A percentile compares a stretch with the other conserved stretches of the same genome.
phyloP scores from a whole-genome alignment of 768 basidiomycete genomes.

The Coprinopsis sp. region DNA sequence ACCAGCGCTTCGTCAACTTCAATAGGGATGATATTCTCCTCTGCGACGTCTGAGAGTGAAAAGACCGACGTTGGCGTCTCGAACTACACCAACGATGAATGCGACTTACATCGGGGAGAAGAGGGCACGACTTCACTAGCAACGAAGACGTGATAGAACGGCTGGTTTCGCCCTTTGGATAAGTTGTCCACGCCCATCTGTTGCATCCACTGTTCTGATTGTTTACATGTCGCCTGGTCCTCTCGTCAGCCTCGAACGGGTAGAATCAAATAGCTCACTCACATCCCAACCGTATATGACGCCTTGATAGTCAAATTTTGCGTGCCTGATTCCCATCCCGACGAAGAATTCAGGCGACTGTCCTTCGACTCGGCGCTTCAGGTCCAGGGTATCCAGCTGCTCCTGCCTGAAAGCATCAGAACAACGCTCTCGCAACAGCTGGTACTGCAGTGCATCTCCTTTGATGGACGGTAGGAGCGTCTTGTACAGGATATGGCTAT shows the following conservation, averaged over 20 bases:
- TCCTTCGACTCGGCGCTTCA: background rate
- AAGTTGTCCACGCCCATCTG: conserved; percentile 40
- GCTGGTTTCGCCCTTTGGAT: conserved; percentile 38
- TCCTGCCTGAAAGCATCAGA: background rate
- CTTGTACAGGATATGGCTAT: background rate
- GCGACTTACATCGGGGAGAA: conserved; percentile 32
- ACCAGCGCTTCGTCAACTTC: conserved; percentile 6
- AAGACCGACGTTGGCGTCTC: background rate
- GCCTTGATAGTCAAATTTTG: conserved; percentile 34
- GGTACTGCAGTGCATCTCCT: background rate
- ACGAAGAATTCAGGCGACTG: conserved; percentile 37
- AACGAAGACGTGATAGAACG: conserved; percentile 41
- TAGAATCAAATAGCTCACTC: conserved; percentile 8
- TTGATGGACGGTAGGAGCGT: background rate
- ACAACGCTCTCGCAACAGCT: background rate
- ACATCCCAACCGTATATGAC: conserved; percentile 51
- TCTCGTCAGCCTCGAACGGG: background rate
- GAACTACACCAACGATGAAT: background rate
- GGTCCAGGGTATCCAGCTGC: too few species aligned
- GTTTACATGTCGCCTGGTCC: conserved; percentile 30
- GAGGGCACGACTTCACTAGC: conserved; percentile 21
- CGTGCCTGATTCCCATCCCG: conserved; percentile 44
- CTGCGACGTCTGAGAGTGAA: conserved; percentile 26
- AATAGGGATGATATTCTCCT: conserved; percentile 28
- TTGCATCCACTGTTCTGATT: conserved; percentile 38